Percentiles rank a stretch among this genome's conserved stretches.
phyloP scores from a whole-genome alignment of 73 alveolate species.

The Symbiodinium pilosum region DNA sequence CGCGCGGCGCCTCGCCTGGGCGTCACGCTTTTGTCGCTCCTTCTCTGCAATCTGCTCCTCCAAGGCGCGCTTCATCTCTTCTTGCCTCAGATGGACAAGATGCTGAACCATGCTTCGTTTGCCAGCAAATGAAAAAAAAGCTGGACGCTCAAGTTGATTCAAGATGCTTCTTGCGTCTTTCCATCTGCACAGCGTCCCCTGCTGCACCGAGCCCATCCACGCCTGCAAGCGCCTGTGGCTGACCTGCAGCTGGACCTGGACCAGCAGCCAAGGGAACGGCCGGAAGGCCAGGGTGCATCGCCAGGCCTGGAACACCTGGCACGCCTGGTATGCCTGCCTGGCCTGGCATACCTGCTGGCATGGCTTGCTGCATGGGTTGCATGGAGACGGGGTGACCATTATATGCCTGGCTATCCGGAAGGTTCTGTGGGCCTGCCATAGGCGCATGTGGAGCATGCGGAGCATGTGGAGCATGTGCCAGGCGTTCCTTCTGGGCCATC shows the following conservation, averaged over 20 bases:
- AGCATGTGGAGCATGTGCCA: background rate
- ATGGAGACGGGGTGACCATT: background rate
- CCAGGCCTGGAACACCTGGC: background rate
- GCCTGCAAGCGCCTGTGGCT: background rate
- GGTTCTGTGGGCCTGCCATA: background rate
- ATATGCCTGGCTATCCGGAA: too few relatives aligned
- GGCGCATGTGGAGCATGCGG: too few relatives aligned
- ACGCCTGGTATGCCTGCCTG: background rate
- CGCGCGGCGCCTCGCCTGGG: background rate
- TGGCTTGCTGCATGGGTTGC: background rate
- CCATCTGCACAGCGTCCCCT: background rate
- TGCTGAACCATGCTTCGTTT: too few relatives aligned
- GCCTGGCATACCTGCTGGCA: background rate
- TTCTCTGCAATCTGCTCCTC: slow-evolving; percentile 82
- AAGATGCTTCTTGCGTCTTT: background rate
- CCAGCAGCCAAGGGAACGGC: background rate
- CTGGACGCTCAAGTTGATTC: background rate
- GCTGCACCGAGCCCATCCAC: slow-evolving; percentile 2
- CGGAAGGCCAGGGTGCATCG: background rate
- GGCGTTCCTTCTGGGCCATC: background rate
- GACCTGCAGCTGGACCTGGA: background rate
- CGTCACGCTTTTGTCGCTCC: slow-evolving; percentile 50
- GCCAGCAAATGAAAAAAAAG: background rate
- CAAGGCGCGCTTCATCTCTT: slow-evolving; percentile 66
- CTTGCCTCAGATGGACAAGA: background rate